A percentile compares a stretch with the other conserved stretches of the same genome.
Conservation (phyloP, 75 land plant species). For the Selaginella tamariscina region DNA sequence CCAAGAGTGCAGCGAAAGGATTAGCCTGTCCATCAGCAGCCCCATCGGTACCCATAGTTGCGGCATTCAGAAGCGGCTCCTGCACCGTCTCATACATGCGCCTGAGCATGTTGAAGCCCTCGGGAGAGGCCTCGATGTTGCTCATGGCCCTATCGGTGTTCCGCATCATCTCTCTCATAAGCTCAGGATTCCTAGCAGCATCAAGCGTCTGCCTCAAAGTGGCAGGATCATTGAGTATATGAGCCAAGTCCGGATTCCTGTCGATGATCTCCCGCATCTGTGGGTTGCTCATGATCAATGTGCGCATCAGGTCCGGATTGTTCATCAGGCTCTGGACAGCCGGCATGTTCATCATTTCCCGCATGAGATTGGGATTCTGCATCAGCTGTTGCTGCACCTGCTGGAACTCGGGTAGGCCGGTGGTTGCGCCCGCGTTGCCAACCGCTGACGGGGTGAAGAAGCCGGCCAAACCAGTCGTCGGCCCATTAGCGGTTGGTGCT, state of each 20-base stretch:
- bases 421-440: slow-evolving; percentile 16
- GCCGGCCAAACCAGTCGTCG: slow-evolving; percentile 13
- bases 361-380: slow-evolving; percentile 86
- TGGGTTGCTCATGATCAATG: slow-evolving; percentile 78
- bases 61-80: slow-evolving; percentile 84
- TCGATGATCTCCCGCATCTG: slow-evolving; percentile 87
- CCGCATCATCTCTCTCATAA: slow-evolving; percentile 94
- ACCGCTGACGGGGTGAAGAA: background rate
- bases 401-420: slow-evolving; percentile 60
- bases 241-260: slow-evolving; percentile 80
- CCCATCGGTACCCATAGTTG: slow-evolving; percentile 54
- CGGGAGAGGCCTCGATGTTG: slow-evolving; percentile 91
- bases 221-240: slow-evolving; percentile 76
- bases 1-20: slow-evolving; percentile 74
- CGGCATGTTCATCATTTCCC: slow-evolving; percentile 90
- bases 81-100: slow-evolving; percentile 95
- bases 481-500: slow-evolving; percentile 11
- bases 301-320: slow-evolving; percentile 80
- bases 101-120: slow-evolving; percentile 91
- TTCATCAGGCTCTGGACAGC: slow-evolving; percentile 83
- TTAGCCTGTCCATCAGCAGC: slow-evolving; percentile 40
- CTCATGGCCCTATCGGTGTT: slow-evolving; percentile 95
- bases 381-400: slow-evolving; percentile 85
- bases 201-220: slow-evolving; percentile 80
- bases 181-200: slow-evolving; percentile 84